Evolutionary conservation across 352 stramenopile species (phyloP), one percentile per base, ranked within the genome.

Genomic region (Phytophthora foliorum): DNA sequence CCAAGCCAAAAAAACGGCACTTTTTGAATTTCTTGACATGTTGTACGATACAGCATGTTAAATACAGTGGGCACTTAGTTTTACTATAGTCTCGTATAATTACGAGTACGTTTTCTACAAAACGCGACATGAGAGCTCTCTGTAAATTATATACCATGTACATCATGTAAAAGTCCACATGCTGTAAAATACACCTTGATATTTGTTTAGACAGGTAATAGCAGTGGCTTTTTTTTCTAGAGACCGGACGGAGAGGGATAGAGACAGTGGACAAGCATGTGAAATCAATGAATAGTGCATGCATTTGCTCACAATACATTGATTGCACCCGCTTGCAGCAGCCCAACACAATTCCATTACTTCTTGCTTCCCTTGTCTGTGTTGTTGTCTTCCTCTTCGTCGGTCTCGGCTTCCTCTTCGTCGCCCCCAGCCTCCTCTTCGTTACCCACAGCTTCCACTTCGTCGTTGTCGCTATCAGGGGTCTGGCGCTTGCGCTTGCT

Each of bases 91-190:
- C 44, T 51, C 44, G 44, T 6, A 38, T 54, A 54, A 49, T n/a
- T 49, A 49, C 41, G 41, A 49, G 41, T 49, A 49, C 41, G n/a
- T 25, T 27, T 49, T 49, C 19, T 49, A n/a, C 24, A 25, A 49
- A 27, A 25, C 41, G 41, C 21, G n/a, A 48, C 41, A 48, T 14
- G 5, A 2, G n/a, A 27, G n/a, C 19, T 27, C n/a, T 48, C 41
- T 14, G 41, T n/a, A 48, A 48, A 48, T 48, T 7, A 6, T 49
- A 6, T 11, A 6, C 7, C 41, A 49, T 49, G 41, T n/a, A n/a
- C n/a, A n/a, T n/a, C n/a, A n/a, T n/a, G n/a, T n/a, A 0, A 8
- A 5, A 29, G 25, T 5, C 5, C 39, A 45, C 39, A 45, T 24
- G 39, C 17, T 45, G 39, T 45, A 45, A 14, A 14, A 17, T 4